A percentile compares a stretch with the other conserved stretches of the same genome.
Conservation (phyloP, 768 basidiomycete species). For the Lactifluus piperatus region DNA sequence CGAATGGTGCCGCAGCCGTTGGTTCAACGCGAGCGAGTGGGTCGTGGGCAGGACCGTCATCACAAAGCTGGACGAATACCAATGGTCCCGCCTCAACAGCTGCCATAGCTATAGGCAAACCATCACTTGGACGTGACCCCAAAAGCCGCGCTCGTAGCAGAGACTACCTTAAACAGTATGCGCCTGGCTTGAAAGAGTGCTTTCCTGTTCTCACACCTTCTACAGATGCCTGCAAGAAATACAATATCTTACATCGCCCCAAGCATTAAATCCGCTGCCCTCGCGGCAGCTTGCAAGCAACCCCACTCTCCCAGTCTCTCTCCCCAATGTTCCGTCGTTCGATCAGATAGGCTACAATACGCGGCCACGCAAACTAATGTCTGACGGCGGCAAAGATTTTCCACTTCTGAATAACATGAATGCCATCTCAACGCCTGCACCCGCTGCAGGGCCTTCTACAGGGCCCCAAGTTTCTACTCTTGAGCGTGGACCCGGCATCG, state of each 20-base stretch:
- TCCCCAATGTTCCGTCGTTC: constrained; percentile 67
- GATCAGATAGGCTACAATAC: constrained; percentile 70
- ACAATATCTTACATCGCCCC: constrained; percentile 91
- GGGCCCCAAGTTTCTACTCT: constrained; percentile 35
- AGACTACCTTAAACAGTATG: constrained; percentile 95
- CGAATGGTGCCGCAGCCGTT: constrained; percentile 32
- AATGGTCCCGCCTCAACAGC: constrained; percentile 35
- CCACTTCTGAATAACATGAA: constrained; percentile 52
- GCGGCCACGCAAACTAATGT: constrained; percentile 71
- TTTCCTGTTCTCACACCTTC: constrained; percentile 27
- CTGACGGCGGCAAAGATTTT: constrained; percentile 68
- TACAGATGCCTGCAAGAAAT: constrained; percentile 93
- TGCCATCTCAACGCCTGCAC: constrained; percentile 43
- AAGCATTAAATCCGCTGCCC: constrained; percentile 95
- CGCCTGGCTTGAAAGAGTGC: constrained; percentile 84
- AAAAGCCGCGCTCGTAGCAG: constrained; percentile 90
- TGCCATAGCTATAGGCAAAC: constrained; percentile 45
- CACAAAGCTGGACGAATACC: constrained; percentile 38
- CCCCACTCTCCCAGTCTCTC: constrained; percentile 49
- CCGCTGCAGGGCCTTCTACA: constrained; percentile 33
- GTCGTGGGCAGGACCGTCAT: constrained; percentile 41
- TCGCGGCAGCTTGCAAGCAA: constrained; percentile 72
- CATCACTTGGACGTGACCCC: constrained; percentile 80
- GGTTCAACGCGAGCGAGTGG: constrained; percentile 43
- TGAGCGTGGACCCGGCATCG: constrained; percentile 36